phyloP scores from a whole-genome alignment of 2,329 filamentous ascomycete species.

The Chlorencoelia australis region DNA sequence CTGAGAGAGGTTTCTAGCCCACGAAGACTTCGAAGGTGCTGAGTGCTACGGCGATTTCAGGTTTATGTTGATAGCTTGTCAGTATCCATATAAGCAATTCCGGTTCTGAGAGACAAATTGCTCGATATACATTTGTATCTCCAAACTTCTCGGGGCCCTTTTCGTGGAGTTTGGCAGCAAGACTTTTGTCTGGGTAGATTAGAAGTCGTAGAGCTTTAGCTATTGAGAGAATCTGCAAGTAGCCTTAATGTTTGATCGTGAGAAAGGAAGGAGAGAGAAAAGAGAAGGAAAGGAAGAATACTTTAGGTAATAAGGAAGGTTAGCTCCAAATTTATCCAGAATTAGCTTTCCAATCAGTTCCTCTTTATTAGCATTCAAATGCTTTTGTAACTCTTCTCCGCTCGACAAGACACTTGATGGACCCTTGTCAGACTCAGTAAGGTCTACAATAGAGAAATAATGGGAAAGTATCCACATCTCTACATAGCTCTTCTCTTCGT shows the following conservation, averaged over 20 bases:
- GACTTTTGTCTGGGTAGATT: slow-evolving; percentile 61
- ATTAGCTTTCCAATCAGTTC: slow-evolving; percentile 54
- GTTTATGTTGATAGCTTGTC: too few relatives aligned
- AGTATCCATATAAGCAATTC: too few relatives aligned
- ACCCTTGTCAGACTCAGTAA: not conserved
- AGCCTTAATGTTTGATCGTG: slow-evolving; percentile 6
- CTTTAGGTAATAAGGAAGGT: slow-evolving; percentile 67
- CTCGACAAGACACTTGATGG: slow-evolving; percentile 54
- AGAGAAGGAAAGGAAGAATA: slow-evolving; percentile 14
- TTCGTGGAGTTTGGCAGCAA: slow-evolving; percentile 53
- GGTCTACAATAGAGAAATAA: not conserved
- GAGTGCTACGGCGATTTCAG: slow-evolving; percentile 66
- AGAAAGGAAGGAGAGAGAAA: not conserved
- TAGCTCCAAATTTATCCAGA: slow-evolving; percentile 49
- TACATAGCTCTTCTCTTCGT: slow-evolving; percentile 53
- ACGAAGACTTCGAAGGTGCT: slow-evolving; percentile 66
- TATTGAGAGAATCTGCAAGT: slow-evolving; percentile 54
- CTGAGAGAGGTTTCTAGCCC: slow-evolving; percentile 57
- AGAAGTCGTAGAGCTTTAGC: slow-evolving; percentile 66
- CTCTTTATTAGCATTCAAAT: slow-evolving; percentile 51
- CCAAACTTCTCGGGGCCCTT: slow-evolving; percentile 55
- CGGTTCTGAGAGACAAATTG: too few relatives aligned
- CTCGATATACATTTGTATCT: too few relatives aligned
- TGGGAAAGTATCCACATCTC: slow-evolving; percentile 34
- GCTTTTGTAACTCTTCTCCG: slow-evolving; percentile 53